Conservation (phyloP, 1,284 basidiomycete species). For the Ustilago shanxiensis region DNA sequence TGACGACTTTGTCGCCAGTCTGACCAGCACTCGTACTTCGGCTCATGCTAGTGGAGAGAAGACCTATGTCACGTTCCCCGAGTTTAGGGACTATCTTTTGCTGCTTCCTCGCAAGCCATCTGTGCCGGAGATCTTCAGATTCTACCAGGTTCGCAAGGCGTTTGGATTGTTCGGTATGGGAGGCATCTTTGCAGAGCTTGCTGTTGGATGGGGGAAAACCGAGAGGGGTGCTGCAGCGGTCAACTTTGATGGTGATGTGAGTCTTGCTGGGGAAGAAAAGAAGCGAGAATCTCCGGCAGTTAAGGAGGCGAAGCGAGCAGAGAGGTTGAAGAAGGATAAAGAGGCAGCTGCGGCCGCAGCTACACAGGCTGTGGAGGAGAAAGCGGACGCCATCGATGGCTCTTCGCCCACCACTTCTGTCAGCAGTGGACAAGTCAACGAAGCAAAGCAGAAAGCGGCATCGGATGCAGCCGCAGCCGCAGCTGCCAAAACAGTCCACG, state of each 20-base stretch:
- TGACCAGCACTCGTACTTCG: conserved; percentile 53
- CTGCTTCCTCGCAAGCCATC: conserved; percentile 66
- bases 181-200: conserved; percentile 68
- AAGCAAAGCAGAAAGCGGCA: conserved; percentile 36
- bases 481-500: conserved; percentile 20
- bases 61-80: conserved; percentile 65
- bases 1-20: conserved; percentile 67
- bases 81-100: conserved; percentile 68
- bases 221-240: conserved; percentile 65
- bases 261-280: conserved; percentile 63
- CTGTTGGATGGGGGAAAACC: conserved; percentile 63
- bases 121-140: conserved; percentile 67
- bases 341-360: conserved; percentile 42
- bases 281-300: conserved; percentile 48
- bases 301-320: conserved; percentile 57
- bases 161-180: conserved; percentile 68
- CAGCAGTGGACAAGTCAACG: conserved; percentile 11
- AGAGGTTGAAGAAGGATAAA: conserved; percentile 41
- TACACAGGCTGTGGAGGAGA: conserved; percentile 29
- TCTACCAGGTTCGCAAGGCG: conserved; percentile 69
- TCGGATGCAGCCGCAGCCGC: conserved; percentile 25
- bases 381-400: conserved; percentile 2
- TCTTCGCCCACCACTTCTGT: not conserved
- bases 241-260: conserved; percentile 67
- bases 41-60: conserved; percentile 29